These are phyloP conservation scores for Zalaria sp. DNA, from an alignment of 2,329 filamentous ascomycete species.

Conservation along the genomic window DNA sequence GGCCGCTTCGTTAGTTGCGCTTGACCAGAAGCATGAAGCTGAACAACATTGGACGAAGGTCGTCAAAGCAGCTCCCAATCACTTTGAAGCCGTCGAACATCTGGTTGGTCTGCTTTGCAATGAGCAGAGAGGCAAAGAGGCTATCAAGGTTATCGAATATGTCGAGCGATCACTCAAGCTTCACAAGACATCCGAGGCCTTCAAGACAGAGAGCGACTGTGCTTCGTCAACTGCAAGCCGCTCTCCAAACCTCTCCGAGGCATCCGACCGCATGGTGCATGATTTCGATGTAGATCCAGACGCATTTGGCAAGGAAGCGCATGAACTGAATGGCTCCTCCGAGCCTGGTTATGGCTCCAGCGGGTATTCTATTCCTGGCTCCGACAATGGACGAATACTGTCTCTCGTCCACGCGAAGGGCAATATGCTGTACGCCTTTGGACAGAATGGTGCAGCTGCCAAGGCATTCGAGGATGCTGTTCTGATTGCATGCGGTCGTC, in stretches of 20 bases:
- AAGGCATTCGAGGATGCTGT: conserved; percentile 91
- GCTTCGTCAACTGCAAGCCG: conserved; percentile 39
- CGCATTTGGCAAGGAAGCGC: conserved; percentile 2
- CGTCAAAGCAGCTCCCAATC: conserved; percentile 70
- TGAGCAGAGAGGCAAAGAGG: conserved; percentile 68
- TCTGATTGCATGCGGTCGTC: conserved; percentile 66
- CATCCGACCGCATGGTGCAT: conserved; percentile 42
- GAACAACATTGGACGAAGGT: conserved; percentile 74
- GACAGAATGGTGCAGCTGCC: conserved; percentile 67
- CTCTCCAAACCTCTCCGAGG: conserved; percentile 38
- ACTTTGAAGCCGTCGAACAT: conserved; percentile 92
- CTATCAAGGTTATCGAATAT: conserved; percentile 73
- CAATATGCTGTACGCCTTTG: conserved; percentile 90
- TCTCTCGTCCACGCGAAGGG: conserved; percentile 94
- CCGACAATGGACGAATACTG: conserved; percentile 83
- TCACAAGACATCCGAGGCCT: conserved; percentile 30
- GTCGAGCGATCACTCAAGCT: conserved; percentile 60
- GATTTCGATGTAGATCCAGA: conserved; percentile 38
- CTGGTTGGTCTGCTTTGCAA: conserved; percentile 76
- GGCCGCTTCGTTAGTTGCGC: conserved; percentile 73
- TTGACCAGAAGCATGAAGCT: conserved; percentile 71
- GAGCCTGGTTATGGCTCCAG: conserved; percentile 56
- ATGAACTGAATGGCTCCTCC: conserved; percentile 24
- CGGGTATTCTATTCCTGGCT: conserved; percentile 71
- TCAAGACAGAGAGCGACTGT: conserved; percentile 41